Evolutionary conservation across 495 filamentous ascomycete species (phyloP).

Genomic region (Penicillium herquei): DNA sequence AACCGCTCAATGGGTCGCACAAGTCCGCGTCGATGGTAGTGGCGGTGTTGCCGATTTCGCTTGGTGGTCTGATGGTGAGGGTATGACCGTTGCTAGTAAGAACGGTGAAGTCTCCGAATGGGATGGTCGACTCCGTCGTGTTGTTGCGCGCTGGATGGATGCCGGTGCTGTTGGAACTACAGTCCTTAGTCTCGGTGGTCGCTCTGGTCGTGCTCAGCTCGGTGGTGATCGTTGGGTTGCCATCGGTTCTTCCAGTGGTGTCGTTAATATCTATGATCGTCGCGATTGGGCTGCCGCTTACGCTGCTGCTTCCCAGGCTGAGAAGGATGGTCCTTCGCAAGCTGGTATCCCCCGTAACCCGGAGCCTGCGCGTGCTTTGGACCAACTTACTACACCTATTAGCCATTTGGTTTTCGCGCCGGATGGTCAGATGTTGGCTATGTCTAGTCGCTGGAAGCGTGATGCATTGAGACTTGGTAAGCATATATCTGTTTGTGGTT

Average conservation of each 20-base stretch:
- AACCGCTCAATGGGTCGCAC: slow-evolving; percentile 86
- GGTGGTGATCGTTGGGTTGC: slow-evolving; percentile 89
- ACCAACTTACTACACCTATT: slow-evolving; percentile 83
- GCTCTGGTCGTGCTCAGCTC: slow-evolving; percentile 52
- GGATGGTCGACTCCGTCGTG: slow-evolving; percentile 60
- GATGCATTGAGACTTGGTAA: slow-evolving; percentile 75
- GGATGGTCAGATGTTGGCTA: slow-evolving; percentile 83
- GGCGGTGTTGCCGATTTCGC: slow-evolving; percentile 84
- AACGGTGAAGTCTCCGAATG: slow-evolving; percentile 94
- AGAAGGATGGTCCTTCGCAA: slow-evolving; percentile 34
- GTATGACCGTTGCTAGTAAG: slow-evolving; percentile 73
- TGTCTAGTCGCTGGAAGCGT: slow-evolving; percentile 80
- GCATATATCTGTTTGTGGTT: slow-evolving; percentile 5
- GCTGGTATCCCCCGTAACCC: slow-evolving; percentile 60
- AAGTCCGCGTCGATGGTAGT: slow-evolving; percentile 77
- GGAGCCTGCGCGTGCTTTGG: slow-evolving; percentile 65
- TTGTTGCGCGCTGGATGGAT: slow-evolving; percentile 82
- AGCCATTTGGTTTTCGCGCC: slow-evolving; percentile 76
- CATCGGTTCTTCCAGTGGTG: slow-evolving; percentile 77
- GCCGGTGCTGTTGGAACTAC: slow-evolving; percentile 87
- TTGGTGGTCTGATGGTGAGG: slow-evolving; percentile 85
- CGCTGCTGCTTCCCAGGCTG: slow-evolving; percentile 25
- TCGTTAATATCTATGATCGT: slow-evolving; percentile 93
- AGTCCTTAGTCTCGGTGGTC: slow-evolving; percentile 72
- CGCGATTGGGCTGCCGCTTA: slow-evolving; percentile 51